Evolutionary conservation across 495 filamentous ascomycete species (phyloP), one percentile per base, ranked within the genome.

Genomic region (Aspergillus indologenus): DNA sequence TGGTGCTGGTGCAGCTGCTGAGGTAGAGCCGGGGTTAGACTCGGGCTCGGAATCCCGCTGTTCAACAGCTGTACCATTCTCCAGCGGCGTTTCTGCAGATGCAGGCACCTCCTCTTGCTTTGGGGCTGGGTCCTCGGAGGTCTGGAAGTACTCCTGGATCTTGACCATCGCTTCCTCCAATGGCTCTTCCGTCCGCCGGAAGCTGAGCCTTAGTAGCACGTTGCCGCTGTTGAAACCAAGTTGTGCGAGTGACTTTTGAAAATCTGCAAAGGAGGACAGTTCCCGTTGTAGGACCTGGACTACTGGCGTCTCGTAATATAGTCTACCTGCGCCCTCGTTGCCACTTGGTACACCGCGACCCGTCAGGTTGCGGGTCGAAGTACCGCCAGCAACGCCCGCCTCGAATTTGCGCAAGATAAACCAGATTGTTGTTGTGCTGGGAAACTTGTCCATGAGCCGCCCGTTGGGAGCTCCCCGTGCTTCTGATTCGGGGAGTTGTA

Each of bases 221-320:
- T 81, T 90, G 5, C 94, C 93, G 50, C 83, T 86, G 66, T 89
- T 95, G 64, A 92, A 87, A 0, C 94, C 94, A 29, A 96, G 73
- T 65, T 96, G 88, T n/a, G 85, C 85, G 24, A 98, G 69, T 0
- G 89, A 91, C 76, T 93, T 93, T 68, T 96, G 90, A 53, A 97
- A 72, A 65, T 96, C 92, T 18, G 79, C 79, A 64, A 97, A 88
- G 0, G 78, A 85, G 7, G 84, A 83, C 12, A 94, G 70, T 60
- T 92, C 90, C 57, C 90, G 81, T 12, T 86, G 89, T 78, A 96
- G 83, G 52, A 96, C 81, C 54, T 89, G 84, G 42, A 97, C 67
- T n/a, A 90, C 84, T 0, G 94, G 94, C 50, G 82, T 87, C 74
- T 96, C 90, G 64, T 95, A 95, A 69, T 87, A 88, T 50, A 98